A percentile compares a stretch with the other conserved stretches of the same genome.
phyloP scores from a whole-genome alignment of 768 basidiomycete species.

The Amanita pseudoporphyria region DNA sequence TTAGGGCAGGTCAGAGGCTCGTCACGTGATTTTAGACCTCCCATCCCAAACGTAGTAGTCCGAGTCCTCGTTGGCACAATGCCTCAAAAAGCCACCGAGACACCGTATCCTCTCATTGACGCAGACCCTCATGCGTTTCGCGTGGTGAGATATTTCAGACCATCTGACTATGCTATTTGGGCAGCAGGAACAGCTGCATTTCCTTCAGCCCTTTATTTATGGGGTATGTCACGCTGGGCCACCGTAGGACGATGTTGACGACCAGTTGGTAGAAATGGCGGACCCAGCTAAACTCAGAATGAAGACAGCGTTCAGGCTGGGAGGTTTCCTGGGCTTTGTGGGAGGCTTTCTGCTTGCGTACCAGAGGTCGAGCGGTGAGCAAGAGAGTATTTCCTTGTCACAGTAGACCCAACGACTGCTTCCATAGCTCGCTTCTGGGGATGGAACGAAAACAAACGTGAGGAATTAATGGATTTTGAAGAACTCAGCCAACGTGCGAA shows the following conservation, averaged over 20 bases:
- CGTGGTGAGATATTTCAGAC: slow-evolving; percentile 83
- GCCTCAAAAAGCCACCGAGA: slow-evolving; percentile 41
- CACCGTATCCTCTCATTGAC: slow-evolving; percentile 88
- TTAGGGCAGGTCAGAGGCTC: slow-evolving; percentile 23
- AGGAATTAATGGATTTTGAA: slow-evolving; percentile 64
- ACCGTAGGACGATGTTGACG: not conserved
- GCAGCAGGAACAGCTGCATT: slow-evolving; percentile 71
- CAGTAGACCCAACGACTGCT: slow-evolving; percentile 6
- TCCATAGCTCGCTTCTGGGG: slow-evolving; percentile 85
- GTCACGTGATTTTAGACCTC: slow-evolving; percentile 24
- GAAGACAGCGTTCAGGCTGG: slow-evolving; percentile 35
- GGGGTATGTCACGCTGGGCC: slow-evolving; percentile 48
- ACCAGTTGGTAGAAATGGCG: slow-evolving; percentile 31
- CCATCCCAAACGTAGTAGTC: not conserved
- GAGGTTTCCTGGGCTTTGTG: slow-evolving; percentile 73
- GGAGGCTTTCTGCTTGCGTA: slow-evolving; percentile 94
- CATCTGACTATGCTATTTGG: slow-evolving; percentile 83
- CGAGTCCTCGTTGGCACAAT: slow-evolving; percentile 16
- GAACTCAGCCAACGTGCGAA: slow-evolving; percentile 70
- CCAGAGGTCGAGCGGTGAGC: slow-evolving; percentile 80
- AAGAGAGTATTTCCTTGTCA: slow-evolving; percentile 9
- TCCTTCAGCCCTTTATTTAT: slow-evolving; percentile 71
- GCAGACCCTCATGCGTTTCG: slow-evolving; percentile 83
- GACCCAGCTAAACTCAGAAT: slow-evolving; percentile 32
- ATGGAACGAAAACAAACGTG: slow-evolving; percentile 82